Evolutionary conservation across 164 flowering plant species (phyloP).

Genomic region (Berberis vulgaris): DNA sequence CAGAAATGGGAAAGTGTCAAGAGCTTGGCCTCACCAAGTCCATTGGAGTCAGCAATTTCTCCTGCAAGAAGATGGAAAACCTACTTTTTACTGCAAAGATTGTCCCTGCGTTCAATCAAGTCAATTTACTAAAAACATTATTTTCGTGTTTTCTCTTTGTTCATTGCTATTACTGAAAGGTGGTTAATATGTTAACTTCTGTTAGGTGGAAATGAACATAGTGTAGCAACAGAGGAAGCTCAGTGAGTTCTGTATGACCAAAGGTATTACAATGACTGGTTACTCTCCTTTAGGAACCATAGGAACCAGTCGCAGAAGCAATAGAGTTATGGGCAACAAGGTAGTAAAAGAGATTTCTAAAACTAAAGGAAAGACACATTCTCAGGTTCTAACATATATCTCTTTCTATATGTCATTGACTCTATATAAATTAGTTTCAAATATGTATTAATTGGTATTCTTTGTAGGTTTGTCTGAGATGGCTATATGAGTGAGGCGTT

Average conservation of each 20-base stretch:
- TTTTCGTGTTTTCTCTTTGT: no score
- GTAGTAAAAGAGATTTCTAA: slow-evolving; percentile 20
- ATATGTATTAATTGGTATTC: not conserved
- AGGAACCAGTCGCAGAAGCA: slow-evolving; percentile 2
- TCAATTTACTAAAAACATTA: no score
- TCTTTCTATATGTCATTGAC: not conserved
- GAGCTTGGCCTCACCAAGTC: slow-evolving; percentile 30
- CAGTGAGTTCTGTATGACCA: no score
- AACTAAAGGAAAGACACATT: slow-evolving; percentile 16
- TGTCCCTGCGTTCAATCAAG: no score
- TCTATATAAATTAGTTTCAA: not conserved
- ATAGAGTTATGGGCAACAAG: slow-evolving; percentile 14
- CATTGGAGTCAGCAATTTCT: slow-evolving; percentile 23
- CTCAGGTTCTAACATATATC: slow-evolving; percentile 17
- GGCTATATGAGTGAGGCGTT: slow-evolving; percentile 17
- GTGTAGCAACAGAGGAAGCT: no score
- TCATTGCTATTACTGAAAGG: no score
- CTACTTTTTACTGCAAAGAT: no score
- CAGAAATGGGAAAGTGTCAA: slow-evolving; percentile 32
- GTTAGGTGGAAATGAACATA: no score
- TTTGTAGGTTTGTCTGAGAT: slow-evolving; percentile 12
- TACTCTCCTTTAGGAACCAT: no score
- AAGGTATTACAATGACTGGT: no score
- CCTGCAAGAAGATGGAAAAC: no score
- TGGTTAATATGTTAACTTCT: no score